Percentiles rank a stretch among this genome's conserved stretches.
phyloP scores from a whole-genome alignment of 2,329 filamentous ascomycete genomes.

The Ascochyta pisi region DNA sequence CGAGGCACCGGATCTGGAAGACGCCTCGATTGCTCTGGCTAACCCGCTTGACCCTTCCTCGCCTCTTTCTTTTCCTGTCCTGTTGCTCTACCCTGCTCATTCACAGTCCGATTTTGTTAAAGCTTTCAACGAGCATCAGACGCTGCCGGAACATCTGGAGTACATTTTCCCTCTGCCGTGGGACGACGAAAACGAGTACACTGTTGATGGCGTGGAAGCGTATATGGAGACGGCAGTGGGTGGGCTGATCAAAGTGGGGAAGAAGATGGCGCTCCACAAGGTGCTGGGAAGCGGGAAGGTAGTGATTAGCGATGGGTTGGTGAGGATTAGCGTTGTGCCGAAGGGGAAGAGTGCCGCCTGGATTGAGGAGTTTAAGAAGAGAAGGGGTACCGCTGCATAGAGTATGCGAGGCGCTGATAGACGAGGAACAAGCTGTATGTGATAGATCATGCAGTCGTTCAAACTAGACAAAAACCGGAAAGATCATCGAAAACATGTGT shows the following conservation, averaged over 20 bases:
- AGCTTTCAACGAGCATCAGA: conserved; percentile 78
- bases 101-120: conserved; percentile 91
- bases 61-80: conserved; percentile 74
- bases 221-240: conserved; percentile 85
- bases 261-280: conserved; percentile 79
- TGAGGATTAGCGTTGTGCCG: conserved; percentile 84
- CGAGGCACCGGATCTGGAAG: conserved; percentile 85
- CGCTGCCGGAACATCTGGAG: conserved; percentile 75
- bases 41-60: conserved; percentile 77
- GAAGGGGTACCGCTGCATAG: conserved; percentile 53
- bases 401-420: not conserved
- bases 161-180: conserved; percentile 91
- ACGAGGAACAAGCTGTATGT: not conserved
- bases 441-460: not conserved
- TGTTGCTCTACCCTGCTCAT: conserved; percentile 84
- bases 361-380: conserved; percentile 83
- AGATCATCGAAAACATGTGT: not conserved
- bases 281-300: conserved; percentile 77
- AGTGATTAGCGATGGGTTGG: conserved; percentile 85
- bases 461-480: not conserved
- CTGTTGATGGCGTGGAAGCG: conserved; percentile 72
- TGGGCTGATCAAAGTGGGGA: conserved; percentile 87
- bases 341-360: conserved; percentile 72
- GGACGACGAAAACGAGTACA: conserved; percentile 76
- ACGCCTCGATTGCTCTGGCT: conserved; percentile 73